Evolutionary conservation across 1,284 basidiomycete genomes (phyloP).

Genomic region (Microbotryum silenes-acaulis): DNA sequence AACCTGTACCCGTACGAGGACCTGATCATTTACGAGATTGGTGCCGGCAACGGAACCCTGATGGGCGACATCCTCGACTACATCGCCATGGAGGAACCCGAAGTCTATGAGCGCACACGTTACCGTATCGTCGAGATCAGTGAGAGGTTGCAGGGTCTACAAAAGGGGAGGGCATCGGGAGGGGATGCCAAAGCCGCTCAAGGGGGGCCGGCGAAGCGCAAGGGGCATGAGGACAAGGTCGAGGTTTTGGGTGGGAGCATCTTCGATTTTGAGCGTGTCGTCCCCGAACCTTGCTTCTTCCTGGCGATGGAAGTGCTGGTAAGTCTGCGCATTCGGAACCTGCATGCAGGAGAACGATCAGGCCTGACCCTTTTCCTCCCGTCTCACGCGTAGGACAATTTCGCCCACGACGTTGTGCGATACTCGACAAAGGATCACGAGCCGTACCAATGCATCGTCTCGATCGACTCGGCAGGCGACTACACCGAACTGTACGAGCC

Average conservation of each 20-base stretch:
- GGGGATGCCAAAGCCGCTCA: constrained; percentile 14
- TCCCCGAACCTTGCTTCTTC: constrained; percentile 81
- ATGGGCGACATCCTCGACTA: constrained; percentile 81
- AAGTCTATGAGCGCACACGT: constrained; percentile 79
- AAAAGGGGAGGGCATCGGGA: constrained; percentile 43
- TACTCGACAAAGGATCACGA: constrained; percentile 65
- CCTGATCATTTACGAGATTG: constrained; percentile 91
- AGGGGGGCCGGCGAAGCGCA: constrained; percentile 48
- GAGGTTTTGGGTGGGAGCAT: constrained; percentile 73
- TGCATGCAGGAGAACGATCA: neutral
- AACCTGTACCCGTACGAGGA: constrained; percentile 95
- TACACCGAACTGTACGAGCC: constrained; percentile 78
- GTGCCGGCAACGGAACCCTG: constrained; percentile 92
- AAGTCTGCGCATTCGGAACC: constrained; percentile 39
- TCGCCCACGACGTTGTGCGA: constrained; percentile 90
- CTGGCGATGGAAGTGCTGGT: constrained; percentile 92
- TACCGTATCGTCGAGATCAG: constrained; percentile 96
- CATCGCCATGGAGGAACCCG: constrained; percentile 68
- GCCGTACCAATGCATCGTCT: constrained; percentile 77
- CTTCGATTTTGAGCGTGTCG: constrained; percentile 72
- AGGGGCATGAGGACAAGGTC: constrained; percentile 55
- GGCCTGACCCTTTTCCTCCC: neutral
- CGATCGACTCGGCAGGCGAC: constrained; percentile 73
- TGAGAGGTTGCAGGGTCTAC: constrained; percentile 62
- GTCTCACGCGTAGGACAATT: constrained; percentile 65